Evolutionary conservation across 805 yeast species (phyloP), one percentile per base, ranked within the genome.

Genomic region (Maudiozyma bulderi): DNA sequence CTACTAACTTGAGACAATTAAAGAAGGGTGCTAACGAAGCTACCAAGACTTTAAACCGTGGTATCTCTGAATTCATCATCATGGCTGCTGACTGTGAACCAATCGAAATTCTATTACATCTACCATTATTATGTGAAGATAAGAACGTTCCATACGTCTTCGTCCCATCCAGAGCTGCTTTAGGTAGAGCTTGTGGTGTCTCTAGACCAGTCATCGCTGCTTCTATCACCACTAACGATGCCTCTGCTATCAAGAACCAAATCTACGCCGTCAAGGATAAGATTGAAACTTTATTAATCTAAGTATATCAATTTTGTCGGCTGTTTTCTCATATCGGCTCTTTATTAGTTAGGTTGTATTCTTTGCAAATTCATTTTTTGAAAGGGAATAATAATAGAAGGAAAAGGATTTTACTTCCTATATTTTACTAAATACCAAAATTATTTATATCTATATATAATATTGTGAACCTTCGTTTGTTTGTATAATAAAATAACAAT

Each of bases 31-130:
- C 99, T 61, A 93, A 93, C 73, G 99, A 93, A 77, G 95, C 98
- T 67, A 93, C 97, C 75, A 91, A 91, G 81, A 91, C 97, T 64
- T 81, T 91, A 75, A 91, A 91, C 86, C 86, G 98, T 80, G 99
- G 99, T 83, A 91, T 91, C 67, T 86, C 97, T 64, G 99, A 91
- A 77, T 91, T 91, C 80, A 90, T 91, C 73, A 87, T 91, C 76
- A 88, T 93, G 97, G 99, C 99, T 59, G 99, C 99, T 63, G 99
- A 93, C 70, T 89, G 99, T 65, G 96, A 90, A 75, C 99, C 99
- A 64, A 90, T 93, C 68, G 99, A 93, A 77, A 91, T 93, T 72
- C 82, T 93, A 67, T 81, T 93, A 73, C 99, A 93, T 71, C 80
- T 93, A 71, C 99, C 99, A 46, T 80, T 93, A 64, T 78, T 93